Percentiles rank a stretch among this genome's conserved stretches.
These are phyloP conservation scores for Cytospora chrysosperma DNA, from an alignment of 2,329 filamentous ascomycete species.

Conservation along the genomic window DNA sequence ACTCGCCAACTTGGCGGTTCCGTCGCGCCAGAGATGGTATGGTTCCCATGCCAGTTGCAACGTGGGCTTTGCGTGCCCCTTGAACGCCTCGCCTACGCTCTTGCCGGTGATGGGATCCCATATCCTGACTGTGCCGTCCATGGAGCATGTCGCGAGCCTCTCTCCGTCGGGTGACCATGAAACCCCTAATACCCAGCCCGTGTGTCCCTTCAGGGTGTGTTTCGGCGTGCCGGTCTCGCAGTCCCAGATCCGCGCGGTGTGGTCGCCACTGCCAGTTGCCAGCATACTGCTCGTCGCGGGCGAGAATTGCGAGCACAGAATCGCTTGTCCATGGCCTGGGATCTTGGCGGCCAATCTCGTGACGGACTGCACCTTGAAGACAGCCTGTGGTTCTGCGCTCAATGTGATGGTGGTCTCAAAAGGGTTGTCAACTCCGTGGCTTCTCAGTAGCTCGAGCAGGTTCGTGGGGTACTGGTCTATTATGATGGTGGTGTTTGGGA, in stretches of 20 bases:
- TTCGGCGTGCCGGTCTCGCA: constrained; percentile 89
- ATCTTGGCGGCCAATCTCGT: constrained; percentile 87
- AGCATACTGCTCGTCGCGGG: constrained; percentile 73
- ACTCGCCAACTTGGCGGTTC: constrained; percentile 77
- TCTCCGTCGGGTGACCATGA: constrained; percentile 82
- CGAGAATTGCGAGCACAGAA: constrained; percentile 82
- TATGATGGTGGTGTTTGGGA: constrained; percentile 52
- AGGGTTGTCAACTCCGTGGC: constrained; percentile 57
- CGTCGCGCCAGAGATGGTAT: constrained; percentile 75
- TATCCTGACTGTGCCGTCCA: constrained; percentile 87
- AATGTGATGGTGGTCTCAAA: constrained; percentile 54
- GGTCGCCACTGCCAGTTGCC: constrained; percentile 87
- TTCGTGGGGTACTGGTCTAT: constrained; percentile 57
- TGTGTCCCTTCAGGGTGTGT: constrained; percentile 82
- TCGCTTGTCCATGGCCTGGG: constrained; percentile 87
- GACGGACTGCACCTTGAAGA: constrained; percentile 90
- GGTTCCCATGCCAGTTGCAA: constrained; percentile 90
- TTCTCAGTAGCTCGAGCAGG: constrained; percentile 52
- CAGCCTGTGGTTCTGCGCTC: constrained; percentile 75
- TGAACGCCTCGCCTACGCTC: constrained; percentile 67
- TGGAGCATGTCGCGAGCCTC: constrained; percentile 82
- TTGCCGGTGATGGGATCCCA: constrained; percentile 86
- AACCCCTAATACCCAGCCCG: constrained; percentile 85
- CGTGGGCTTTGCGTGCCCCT: constrained; percentile 87
- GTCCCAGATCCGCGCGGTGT: constrained; percentile 90